phyloP scores from a whole-genome alignment of 768 basidiomycete species.

The Boletus coccyginus region DNA sequence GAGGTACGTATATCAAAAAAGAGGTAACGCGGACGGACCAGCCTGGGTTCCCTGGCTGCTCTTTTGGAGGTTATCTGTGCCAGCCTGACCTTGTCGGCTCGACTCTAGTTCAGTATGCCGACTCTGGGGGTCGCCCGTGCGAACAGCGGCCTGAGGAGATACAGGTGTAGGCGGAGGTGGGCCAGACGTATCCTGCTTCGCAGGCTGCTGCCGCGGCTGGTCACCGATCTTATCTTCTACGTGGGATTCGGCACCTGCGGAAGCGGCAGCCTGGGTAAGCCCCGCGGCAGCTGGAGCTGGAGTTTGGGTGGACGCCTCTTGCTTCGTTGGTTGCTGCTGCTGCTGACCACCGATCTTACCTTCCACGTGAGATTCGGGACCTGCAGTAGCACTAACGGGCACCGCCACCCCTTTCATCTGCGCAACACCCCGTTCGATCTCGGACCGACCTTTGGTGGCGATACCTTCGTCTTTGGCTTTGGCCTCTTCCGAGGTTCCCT shows the following conservation, averaged over 20 bases:
- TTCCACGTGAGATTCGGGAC: neutral
- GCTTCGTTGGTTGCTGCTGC: neutral
- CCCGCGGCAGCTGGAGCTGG: neutral
- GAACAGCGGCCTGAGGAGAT: no score
- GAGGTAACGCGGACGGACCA: neutral
- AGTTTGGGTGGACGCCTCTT: neutral
- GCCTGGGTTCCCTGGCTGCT: neutral
- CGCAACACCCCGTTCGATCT: conserved; percentile 40
- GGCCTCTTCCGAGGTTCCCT: conserved; percentile 21
- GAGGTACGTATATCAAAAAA: neutral
- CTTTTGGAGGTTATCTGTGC: neutral
- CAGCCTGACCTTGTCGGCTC: neutral
- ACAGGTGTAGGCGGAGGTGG: neutral
- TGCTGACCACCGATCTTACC: neutral
- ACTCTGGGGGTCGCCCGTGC: neutral
- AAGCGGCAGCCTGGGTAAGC: neutral
- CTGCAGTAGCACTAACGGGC: neutral
- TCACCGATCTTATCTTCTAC: neutral
- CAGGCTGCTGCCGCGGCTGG: neutral
- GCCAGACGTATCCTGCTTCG: neutral
- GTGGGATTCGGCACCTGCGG: neutral
- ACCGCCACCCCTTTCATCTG: conserved; percentile 18
- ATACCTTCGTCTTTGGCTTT: conserved; percentile 36
- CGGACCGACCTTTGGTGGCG: conserved; percentile 35
- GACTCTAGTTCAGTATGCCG: neutral